A percentile compares a stretch with the other conserved stretches of the same genome.
Evolutionary conservation across 1,284 basidiomycete genomes (phyloP).

Genomic region (Puccinia horiana): DNA sequence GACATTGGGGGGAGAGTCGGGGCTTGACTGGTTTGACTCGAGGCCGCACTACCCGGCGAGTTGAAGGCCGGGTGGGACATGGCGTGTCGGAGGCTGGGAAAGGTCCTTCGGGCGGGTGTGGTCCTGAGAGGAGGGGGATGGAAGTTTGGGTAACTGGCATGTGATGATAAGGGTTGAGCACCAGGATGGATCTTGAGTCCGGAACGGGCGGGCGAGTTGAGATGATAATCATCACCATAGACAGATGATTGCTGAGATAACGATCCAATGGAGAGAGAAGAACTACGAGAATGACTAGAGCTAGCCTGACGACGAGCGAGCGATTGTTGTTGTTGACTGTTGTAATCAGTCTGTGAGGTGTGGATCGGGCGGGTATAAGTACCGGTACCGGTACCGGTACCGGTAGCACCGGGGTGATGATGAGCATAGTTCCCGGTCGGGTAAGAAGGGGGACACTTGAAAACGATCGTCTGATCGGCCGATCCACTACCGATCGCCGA

Average conservation of each 20-base stretch:
- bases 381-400: neutral
- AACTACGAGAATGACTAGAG: conserved; percentile 40
- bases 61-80: conserved; percentile 40
- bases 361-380: neutral
- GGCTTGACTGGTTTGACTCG: neutral
- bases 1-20: conserved; percentile 5
- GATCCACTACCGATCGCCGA: conserved; percentile 11
- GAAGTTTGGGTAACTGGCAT: conserved; percentile 27
- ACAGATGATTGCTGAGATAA: conserved; percentile 38
- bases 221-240: conserved; percentile 32
- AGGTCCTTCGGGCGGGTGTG: conserved; percentile 16
- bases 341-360: neutral
- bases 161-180: neutral
- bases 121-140: conserved; percentile 20
- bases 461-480: conserved; percentile 22
- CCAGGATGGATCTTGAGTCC: neutral
- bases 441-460: conserved; percentile 27
- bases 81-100: conserved; percentile 42
- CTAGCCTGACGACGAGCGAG: conserved; percentile 21
- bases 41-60: neutral
- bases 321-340: conserved; percentile 1
- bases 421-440: neutral
- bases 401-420: neutral
- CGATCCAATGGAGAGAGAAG: conserved; percentile 33
- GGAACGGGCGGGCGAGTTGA: neutral